phyloP scores from a whole-genome alignment of 768 basidiomycete species.

The Multifurca ochricompacta region DNA sequence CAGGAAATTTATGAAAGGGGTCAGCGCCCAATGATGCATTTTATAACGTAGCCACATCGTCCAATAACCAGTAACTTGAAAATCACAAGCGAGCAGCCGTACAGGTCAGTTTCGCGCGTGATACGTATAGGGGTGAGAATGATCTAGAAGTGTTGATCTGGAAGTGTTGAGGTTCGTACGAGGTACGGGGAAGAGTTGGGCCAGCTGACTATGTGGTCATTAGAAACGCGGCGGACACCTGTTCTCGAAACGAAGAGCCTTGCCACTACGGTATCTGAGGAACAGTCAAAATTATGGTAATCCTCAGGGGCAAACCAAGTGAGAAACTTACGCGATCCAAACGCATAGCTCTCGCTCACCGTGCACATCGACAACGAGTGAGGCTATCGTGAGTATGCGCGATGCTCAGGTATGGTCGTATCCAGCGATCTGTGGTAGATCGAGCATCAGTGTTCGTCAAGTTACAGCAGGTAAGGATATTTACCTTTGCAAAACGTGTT shows the following conservation, averaged over 20 bases:
- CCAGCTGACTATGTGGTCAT: background rate
- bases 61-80: background rate
- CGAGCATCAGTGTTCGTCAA: background rate
- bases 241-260: background rate
- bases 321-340: background rate
- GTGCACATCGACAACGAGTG: background rate
- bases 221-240: background rate
- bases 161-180: background rate
- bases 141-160: background rate
- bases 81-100: background rate
- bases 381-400: background rate
- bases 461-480: background rate
- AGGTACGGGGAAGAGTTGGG: background rate
- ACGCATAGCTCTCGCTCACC: background rate
- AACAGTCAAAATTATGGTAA: background rate
- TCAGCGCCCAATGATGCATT: background rate
- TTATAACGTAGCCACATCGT: background rate
- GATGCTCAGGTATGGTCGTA: background rate
- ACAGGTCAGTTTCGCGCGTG: background rate
- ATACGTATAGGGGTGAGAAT: background rate
- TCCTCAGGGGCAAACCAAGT: background rate
- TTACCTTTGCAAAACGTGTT: slow-evolving; percentile 29
- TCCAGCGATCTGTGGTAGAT: slow-evolving; percentile 1
- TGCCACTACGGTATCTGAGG: background rate
- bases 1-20: too few relatives aligned